Percentiles rank a stretch among this genome's conserved stretches.
Evolutionary conservation across 805 yeast species (phyloP).

Genomic region (Barnettozyma siamensis): DNA sequence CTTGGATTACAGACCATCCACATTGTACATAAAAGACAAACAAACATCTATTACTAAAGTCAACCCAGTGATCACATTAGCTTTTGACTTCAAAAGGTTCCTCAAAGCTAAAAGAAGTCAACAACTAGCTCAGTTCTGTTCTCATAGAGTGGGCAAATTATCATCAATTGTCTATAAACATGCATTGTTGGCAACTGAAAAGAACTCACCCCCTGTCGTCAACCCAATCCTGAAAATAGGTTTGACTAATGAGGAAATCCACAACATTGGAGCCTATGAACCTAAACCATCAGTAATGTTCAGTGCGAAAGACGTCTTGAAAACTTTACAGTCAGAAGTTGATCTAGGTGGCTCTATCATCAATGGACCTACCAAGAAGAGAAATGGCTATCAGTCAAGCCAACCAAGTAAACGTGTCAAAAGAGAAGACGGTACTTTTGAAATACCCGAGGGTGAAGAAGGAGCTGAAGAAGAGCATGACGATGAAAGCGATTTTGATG

Average conservation of each 20-base stretch:
- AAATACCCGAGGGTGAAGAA: slow-evolving; percentile 14
- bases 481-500: slow-evolving; percentile 28
- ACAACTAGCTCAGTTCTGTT: slow-evolving; percentile 57
- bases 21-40: slow-evolving; percentile 28
- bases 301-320: slow-evolving; percentile 39
- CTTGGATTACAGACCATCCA: slow-evolving; percentile 28
- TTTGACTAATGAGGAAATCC: slow-evolving; percentile 41
- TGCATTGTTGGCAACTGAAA: slow-evolving; percentile 55
- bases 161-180: slow-evolving; percentile 59
- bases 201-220: slow-evolving; percentile 37
- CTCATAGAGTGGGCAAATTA: slow-evolving; percentile 62
- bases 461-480: slow-evolving; percentile 24
- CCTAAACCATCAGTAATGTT: slow-evolving; percentile 29
- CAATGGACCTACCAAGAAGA: slow-evolving; percentile 33
- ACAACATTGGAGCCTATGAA: slow-evolving; percentile 26
- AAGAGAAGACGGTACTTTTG: slow-evolving; percentile 31
- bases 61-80: slow-evolving; percentile 44
- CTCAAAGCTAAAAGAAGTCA: slow-evolving; percentile 59
- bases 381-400: slow-evolving; percentile 11
- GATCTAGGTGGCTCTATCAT: slow-evolving; percentile 43
- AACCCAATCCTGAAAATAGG: slow-evolving; percentile 43
- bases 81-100: slow-evolving; percentile 61
- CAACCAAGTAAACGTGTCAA: slow-evolving; percentile 33
- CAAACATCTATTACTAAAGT: slow-evolving; percentile 36
- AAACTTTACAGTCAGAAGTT: slow-evolving; percentile 34